Percentiles rank a stretch among this genome's conserved stretches.
These are phyloP conservation scores for Metschnikowia vanudenii DNA, from an alignment of 805 yeast species.

Conservation along the genomic window DNA sequence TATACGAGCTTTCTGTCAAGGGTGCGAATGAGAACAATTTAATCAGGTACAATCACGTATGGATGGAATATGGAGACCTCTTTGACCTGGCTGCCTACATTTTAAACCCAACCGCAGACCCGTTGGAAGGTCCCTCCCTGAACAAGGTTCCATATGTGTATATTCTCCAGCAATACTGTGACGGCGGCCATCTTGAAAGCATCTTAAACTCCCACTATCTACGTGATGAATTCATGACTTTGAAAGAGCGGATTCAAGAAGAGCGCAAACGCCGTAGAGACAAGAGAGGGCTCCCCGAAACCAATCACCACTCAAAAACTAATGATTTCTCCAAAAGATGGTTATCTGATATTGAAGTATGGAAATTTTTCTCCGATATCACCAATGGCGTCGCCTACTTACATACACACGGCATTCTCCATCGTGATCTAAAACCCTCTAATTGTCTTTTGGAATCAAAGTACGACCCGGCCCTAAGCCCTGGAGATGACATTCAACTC, in stretches of 20 bases:
- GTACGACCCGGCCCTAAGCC: conserved; percentile 18
- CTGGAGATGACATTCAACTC: not conserved
- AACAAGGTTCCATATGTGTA: conserved; percentile 64
- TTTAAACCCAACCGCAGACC: conserved; percentile 12
- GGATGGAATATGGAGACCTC: conserved; percentile 72
- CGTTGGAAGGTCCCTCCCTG: not conserved
- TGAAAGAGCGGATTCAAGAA: conserved; percentile 27
- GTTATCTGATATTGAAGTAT: conserved; percentile 61
- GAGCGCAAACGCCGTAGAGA: conserved; percentile 27
- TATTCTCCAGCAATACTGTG: conserved; percentile 83
- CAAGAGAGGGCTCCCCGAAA: not conserved
- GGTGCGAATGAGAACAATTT: conserved; percentile 53
- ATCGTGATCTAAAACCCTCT: conserved; percentile 86
- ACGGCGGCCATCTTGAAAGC: conserved; percentile 83
- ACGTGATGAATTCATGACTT: conserved; percentile 22
- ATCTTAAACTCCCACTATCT: conserved; percentile 34
- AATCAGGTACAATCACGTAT: conserved; percentile 85
- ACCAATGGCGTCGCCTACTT: conserved; percentile 68
- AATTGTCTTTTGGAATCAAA: conserved; percentile 63
- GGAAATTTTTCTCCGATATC: conserved; percentile 65
- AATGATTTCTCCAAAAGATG: conserved; percentile 17
- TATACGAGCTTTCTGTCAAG: conserved; percentile 50
- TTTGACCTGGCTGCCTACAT: conserved; percentile 42
- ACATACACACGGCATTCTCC: conserved; percentile 75
- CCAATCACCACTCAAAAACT: not conserved